phyloP scores from a whole-genome alignment of 805 yeast genomes.

The Metschnikowia similis region DNA sequence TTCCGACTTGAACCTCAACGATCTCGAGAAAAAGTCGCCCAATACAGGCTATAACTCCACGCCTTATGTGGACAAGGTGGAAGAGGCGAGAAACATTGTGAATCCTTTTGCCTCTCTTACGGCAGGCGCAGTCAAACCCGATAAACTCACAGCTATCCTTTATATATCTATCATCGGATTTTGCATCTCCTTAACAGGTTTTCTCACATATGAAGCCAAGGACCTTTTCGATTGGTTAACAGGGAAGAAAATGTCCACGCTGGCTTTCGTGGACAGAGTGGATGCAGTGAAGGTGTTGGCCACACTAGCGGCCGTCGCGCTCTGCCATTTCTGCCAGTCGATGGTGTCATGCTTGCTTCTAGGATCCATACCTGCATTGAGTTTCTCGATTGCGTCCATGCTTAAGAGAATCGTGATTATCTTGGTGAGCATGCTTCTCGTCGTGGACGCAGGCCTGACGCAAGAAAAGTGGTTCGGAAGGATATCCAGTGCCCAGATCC shows the following conservation, averaged over 20 bases:
- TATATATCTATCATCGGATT: constrained; percentile 77
- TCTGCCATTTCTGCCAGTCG: constrained; percentile 76
- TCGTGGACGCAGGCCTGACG: constrained; percentile 35
- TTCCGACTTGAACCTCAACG: constrained; percentile 30
- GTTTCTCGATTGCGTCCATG: constrained; percentile 83
- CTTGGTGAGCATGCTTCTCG: constrained; percentile 61
- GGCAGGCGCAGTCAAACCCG: constrained; percentile 46
- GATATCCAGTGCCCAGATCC: constrained; percentile 42
- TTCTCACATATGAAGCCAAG: constrained; percentile 59
- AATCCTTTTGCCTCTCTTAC: constrained; percentile 19
- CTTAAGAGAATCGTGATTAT: constrained; percentile 86
- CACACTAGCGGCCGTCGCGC: constrained; percentile 60
- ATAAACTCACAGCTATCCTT: constrained; percentile 73
- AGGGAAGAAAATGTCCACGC: constrained; percentile 5
- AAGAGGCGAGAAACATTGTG: constrained; percentile 14
- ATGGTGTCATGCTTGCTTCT: constrained; percentile 75
- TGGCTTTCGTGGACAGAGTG: constrained; percentile 11
- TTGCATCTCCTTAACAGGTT: constrained; percentile 66
- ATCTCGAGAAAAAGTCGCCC: constrained; percentile 12
- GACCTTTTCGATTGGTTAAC: constrained; percentile 11
- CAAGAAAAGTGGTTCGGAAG: constrained; percentile 26
- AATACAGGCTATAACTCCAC: not conserved
- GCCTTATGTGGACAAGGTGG: constrained; percentile 10
- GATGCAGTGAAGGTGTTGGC: constrained; percentile 34
- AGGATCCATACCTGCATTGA: constrained; percentile 77